Conservation (phyloP, 331 rosid species). For the Arachis monticola region DNA sequence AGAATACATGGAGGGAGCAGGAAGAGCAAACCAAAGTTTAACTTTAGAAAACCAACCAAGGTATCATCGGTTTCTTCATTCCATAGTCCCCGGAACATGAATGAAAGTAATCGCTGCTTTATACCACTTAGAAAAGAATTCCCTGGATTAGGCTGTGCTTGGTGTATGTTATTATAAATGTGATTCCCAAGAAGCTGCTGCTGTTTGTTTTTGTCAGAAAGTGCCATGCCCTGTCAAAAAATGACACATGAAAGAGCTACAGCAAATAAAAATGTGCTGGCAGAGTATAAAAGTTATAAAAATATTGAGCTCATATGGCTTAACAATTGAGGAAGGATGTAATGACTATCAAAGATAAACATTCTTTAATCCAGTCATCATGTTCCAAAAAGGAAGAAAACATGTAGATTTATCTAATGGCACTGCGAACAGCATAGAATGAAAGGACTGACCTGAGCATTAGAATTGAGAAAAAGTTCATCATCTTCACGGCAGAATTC, state of each 20-base stretch:
- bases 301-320: constrained; percentile 22
- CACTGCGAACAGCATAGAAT: constrained; percentile 28
- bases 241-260: constrained; percentile 23
- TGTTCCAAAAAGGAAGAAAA: constrained; percentile 22
- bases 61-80: constrained; percentile 81
- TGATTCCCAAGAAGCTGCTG: constrained; percentile 55
- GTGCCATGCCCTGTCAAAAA: constrained; percentile 62
- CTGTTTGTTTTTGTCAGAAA: constrained; percentile 53
- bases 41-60: constrained; percentile 68
- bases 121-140: constrained; percentile 74
- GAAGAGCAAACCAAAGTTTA: constrained; percentile 35
- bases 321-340: constrained; percentile 20
- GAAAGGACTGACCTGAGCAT: constrained; percentile 62
- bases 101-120: constrained; percentile 96
- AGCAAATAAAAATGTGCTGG: not conserved
- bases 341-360: constrained; percentile 23
- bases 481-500: constrained; percentile 93
- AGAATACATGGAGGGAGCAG: constrained; percentile 30
- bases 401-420: constrained; percentile 1
- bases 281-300: constrained; percentile 11
- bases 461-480: constrained; percentile 85
- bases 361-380: constrained; percentile 22
- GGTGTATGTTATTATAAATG: constrained; percentile 59
- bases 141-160: constrained; percentile 52
- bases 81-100: constrained; percentile 85